Conservation (phyloP, 2,329 filamentous ascomycete species). For the Emydomyces testavorans region DNA sequence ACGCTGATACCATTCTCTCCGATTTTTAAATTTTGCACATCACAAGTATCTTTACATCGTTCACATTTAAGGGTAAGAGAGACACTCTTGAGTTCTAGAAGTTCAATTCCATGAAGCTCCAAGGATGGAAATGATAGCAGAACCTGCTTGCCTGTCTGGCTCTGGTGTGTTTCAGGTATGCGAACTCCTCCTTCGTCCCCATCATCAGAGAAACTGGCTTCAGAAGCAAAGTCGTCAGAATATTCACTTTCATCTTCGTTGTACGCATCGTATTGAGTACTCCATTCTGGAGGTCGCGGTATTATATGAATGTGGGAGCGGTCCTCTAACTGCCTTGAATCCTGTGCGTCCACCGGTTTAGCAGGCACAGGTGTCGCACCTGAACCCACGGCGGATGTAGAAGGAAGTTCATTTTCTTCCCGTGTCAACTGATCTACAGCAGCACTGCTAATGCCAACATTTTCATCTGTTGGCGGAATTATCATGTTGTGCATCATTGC, state of each 20-base stretch:
- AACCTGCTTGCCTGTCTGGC: slow-evolving; percentile 54
- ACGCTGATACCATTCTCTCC: slow-evolving; percentile 34
- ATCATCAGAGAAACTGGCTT: slow-evolving; percentile 36
- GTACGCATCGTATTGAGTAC: slow-evolving; percentile 25
- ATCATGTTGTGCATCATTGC: slow-evolving; percentile 59
- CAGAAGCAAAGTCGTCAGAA: slow-evolving; percentile 37
- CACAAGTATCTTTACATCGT: slow-evolving; percentile 62
- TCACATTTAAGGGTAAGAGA: slow-evolving; percentile 65
- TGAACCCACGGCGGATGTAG: background rate
- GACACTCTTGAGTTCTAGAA: slow-evolving; percentile 57
- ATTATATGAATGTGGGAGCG: slow-evolving; percentile 60
- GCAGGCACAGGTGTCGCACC: background rate
- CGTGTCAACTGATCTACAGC: slow-evolving; percentile 4
- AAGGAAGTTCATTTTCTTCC: background rate
- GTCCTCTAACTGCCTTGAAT: slow-evolving; percentile 14
- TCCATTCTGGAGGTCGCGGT: slow-evolving; percentile 68
- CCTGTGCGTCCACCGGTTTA: background rate
- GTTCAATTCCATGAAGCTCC: slow-evolving; percentile 64
- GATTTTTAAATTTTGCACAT: slow-evolving; percentile 55
- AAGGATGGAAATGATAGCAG: slow-evolving; percentile 66
- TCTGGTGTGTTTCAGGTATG: slow-evolving; percentile 27
- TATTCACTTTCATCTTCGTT: slow-evolving; percentile 28
- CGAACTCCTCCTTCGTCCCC: slow-evolving; percentile 29
- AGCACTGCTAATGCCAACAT: slow-evolving; percentile 15
- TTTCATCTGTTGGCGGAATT: slow-evolving; percentile 38